phyloP scores from a whole-genome alignment of 1,284 basidiomycete species.

The Boletus sp. region DNA sequence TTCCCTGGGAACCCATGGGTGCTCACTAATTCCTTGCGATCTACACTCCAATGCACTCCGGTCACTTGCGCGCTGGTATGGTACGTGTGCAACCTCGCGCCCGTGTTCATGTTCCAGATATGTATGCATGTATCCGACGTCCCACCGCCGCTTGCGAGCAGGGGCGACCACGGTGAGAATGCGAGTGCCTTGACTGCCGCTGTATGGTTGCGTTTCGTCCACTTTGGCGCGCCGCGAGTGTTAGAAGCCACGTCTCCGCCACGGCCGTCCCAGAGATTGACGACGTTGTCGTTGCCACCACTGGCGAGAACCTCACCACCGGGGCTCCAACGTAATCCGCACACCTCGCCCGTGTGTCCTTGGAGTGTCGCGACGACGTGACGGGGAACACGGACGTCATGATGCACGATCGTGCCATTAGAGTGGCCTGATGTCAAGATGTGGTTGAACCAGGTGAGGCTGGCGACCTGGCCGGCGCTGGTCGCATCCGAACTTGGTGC shows the following conservation, averaged over 20 bases:
- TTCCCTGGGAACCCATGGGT: constrained; percentile 94
- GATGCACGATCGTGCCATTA: constrained; percentile 93
- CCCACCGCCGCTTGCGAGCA: constrained; percentile 94
- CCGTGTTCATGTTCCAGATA: constrained; percentile 91
- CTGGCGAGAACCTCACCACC: constrained; percentile 91
- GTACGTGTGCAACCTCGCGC: constrained; percentile 83
- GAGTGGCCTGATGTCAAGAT: constrained; percentile 87
- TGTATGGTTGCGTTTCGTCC: constrained; percentile 94
- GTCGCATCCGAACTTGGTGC: constrained; percentile 40
- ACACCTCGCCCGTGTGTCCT: constrained; percentile 91
- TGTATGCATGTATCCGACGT: constrained; percentile 95
- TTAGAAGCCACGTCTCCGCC: constrained; percentile 66
- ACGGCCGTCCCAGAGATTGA: constrained; percentile 94
- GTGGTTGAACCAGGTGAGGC: constrained; percentile 85
- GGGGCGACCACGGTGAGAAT: constrained; percentile 95
- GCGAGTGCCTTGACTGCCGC: constrained; percentile 96
- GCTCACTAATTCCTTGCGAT: constrained; percentile 89
- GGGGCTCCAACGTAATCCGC: constrained; percentile 79
- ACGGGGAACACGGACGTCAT: constrained; percentile 85
- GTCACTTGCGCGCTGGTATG: constrained; percentile 92
- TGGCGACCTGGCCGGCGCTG: constrained; percentile 69
- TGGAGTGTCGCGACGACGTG: constrained; percentile 91
- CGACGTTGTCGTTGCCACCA: constrained; percentile 96
- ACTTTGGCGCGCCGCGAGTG: constrained; percentile 71
- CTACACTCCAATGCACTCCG: constrained; percentile 86